Percentiles rank a stretch among this genome's conserved stretches.
These are phyloP conservation scores for Tuctoria greenei DNA, from an alignment of 176 grass and related monocot genomes.

Conservation along the genomic window DNA sequence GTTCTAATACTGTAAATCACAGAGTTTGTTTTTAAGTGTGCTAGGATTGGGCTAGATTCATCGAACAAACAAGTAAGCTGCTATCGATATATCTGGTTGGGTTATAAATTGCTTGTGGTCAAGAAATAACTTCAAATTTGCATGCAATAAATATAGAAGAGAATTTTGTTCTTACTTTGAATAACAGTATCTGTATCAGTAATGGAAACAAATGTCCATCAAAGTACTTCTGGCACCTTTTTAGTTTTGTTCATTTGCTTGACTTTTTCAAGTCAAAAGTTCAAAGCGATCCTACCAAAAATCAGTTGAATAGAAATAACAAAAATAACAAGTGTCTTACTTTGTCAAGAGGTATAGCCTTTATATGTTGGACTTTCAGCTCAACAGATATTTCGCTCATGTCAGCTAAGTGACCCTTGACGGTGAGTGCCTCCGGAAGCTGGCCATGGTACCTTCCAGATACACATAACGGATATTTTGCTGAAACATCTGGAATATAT, in stretches of 20 bases:
- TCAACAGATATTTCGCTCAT: constrained; percentile 75
- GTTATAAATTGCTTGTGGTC: not conserved
- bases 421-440: constrained; percentile 60
- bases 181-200: not conserved
- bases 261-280: not conserved
- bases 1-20: constrained; percentile 10
- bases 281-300: not conserved
- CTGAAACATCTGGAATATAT: constrained; percentile 81
- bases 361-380: constrained; percentile 70
- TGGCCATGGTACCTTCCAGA: constrained; percentile 94
- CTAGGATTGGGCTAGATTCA: too few species aligned
- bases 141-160: not conserved
- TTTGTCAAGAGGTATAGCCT: constrained; percentile 91
- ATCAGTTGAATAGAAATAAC: constrained; percentile 14
- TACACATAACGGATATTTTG: constrained; percentile 61
- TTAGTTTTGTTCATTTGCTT: constrained; percentile 21
- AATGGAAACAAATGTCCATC: not conserved
- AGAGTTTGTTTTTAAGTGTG: not conserved
- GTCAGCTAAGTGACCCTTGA: constrained; percentile 78
- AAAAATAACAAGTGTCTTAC: constrained; percentile 42
- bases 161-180: not conserved
- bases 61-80: not conserved
- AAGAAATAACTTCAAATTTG: constrained; percentile 7
- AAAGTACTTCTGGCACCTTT: not conserved
- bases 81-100: not conserved